A percentile compares a stretch with the other conserved stretches of the same genome.
Evolutionary conservation across 345 rosid species (phyloP).

Genomic region (Rhodamnia rubescens): DNA sequence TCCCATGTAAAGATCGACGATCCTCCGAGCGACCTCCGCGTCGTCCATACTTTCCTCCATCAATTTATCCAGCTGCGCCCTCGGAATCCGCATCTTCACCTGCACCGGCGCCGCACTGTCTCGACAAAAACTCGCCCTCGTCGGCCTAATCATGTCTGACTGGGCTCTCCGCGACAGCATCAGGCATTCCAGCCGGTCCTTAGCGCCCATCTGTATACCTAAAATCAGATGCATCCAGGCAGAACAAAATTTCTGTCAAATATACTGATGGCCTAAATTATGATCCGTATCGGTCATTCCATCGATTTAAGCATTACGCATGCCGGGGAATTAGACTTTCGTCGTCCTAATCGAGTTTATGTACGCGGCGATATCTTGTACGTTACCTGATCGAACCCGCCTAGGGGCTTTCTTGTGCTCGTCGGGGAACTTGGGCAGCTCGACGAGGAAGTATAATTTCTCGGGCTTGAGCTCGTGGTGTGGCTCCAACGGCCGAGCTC

Average conservation of each 20-base stretch:
- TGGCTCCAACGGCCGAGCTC: slow-evolving; percentile 64
- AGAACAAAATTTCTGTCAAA: neutral
- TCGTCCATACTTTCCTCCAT: slow-evolving; percentile 55
- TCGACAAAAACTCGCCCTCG: neutral
- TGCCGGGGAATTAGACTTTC: neutral
- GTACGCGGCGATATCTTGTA: neutral
- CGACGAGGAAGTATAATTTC: slow-evolving; percentile 64
- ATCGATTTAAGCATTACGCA: neutral
- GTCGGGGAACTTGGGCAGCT: slow-evolving; percentile 42
- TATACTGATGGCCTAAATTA: neutral
- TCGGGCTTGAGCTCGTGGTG: slow-evolving; percentile 44
- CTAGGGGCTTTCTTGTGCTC: slow-evolving; percentile 17
- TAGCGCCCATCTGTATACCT: slow-evolving; percentile 54
- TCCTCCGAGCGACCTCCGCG: slow-evolving; percentile 57
- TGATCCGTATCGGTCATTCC: neutral
- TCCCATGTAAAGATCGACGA: slow-evolving; percentile 37
- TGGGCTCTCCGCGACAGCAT: slow-evolving; percentile 67
- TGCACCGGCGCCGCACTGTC: slow-evolving; percentile 8
- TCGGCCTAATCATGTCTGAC: slow-evolving; percentile 38
- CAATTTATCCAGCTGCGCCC: slow-evolving; percentile 52
- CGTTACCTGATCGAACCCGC: slow-evolving; percentile 48
- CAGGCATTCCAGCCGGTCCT: slow-evolving; percentile 68
- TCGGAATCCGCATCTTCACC: slow-evolving; percentile 65
- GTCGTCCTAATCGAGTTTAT: neutral
- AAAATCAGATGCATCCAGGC: neutral